Base-by-base conservation (phyloP, 495 filamentous ascomycete species). In the Tuber magnatum region DNA sequence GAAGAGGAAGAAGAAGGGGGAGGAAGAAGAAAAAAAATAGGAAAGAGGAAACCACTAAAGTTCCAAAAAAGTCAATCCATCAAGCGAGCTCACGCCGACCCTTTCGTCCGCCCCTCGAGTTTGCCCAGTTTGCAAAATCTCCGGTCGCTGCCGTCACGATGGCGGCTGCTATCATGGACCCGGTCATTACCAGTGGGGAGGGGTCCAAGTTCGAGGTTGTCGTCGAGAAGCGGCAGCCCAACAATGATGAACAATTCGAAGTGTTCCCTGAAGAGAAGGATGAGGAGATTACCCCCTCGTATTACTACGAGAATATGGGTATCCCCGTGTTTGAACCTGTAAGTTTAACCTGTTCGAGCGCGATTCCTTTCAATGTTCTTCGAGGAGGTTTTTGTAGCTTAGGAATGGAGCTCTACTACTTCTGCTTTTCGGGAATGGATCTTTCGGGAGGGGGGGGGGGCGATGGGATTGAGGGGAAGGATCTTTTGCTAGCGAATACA, bases 301-400 rank as follows among this genome's bases (percentile, higher is more conserved):
- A 97, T 83, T 97, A 91, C 85, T 95, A 92, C 80, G 91, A 90
- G 48, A 90, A 87, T 80, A 93, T 93, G 79, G 92, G 89, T 78
- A 91, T 99, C 39, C 96, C 95, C 22, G 92, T 99, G 38, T 99
- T 99, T 86, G 94, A 90, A 83, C 95, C 95, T 69, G 90, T 92
- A 84, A 84, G 90, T 89, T 72, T 77, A 56, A 56, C 43, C 70
- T 79, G 76, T 65, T 32, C 32, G 28, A 65, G 56, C 77, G 76
- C 77, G 77, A 75, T 79, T 77, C 56, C 28, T 65, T 35, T 65
- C 56, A 35, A 65, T 65, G 12, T 35, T 65, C 76, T 79, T 79
- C 73, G 41, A 39, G 71, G 78, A 41, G 44, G 70, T 72, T 68
- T 46, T 68, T 78, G 78, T 79, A 65, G 70, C 74, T 70, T 61